Base-by-base conservation (phyloP, 2,329 filamentous ascomycete species). In the Aspergillus awamori region DNA sequence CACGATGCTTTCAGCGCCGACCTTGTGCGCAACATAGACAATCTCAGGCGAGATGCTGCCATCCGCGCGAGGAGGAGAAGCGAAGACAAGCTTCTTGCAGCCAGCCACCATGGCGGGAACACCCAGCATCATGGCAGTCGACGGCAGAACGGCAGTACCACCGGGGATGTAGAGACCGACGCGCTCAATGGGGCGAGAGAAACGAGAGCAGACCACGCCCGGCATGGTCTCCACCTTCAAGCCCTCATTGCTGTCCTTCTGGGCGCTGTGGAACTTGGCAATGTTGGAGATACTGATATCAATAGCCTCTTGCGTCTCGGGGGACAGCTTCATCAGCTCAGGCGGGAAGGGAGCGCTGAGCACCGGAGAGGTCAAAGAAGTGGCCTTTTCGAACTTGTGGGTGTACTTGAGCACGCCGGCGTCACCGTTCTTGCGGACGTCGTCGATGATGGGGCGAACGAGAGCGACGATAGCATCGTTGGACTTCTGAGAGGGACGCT, bases 71-170 rank as follows among this genome's bases (percentile, higher is more conserved):
- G 95, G 95, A 30, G 95, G 95, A 0, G 93, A 96, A 20, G 95
- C 95, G 38, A 99, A 82, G 15, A 99, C 90, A 63, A 99, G 97
- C 78, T 90, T 96, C 80, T 93, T 87, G 84, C 95, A 99, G 24
- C 95, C 95, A 24, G 95, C 95, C 7, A 98, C 95, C 90, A 96
- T 96, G 62, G 95, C 95, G 7, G 95, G 95, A 4, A 99, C 95
- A 74, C 95, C 95, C 57, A 99, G 86, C 95, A 99, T 99, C 67
- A 99, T 89, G 3, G 95, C 95, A 7, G 95, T 98, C 59, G 93
- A 97, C 11, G 95, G 95, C 43, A 99, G 84, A n/a, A 99, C 95
- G 1, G 95, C 95, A 1, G 95, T 99, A 64, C 95, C 95, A 60
- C 95, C 95, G 6, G 95, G 95, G 15, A 99, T 90, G 77, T 99